Evolutionary conservation across 768 basidiomycete genomes (phyloP), one percentile per base, ranked within the genome.

Genomic region (Mycena maculata): DNA sequence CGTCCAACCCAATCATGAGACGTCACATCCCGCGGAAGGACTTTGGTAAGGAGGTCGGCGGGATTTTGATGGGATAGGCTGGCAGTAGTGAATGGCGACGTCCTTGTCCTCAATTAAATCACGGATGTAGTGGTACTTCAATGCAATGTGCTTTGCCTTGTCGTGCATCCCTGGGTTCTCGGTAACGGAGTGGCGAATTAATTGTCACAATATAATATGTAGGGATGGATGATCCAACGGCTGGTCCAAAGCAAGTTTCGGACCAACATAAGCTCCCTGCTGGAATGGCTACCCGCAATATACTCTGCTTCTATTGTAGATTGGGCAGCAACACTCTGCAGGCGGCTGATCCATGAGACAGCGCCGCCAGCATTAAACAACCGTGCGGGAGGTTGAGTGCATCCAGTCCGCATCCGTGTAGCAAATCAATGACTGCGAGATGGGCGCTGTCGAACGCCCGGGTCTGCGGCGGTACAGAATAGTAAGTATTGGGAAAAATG

Each of bases 281-380:
- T 30, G 4, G 49, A 31, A n/a, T 52, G 49, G 49, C 49, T 52
- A 2, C 49, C 49, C 30, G 49, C 49, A 12, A 52, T 22, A 18
- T 52, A 52, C n/a, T 52, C 49, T 3, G 49, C 49, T 15, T 52
- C 49, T 16, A 31, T 31, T 6, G 30, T 31, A 8, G 28, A 31
- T 42, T 42, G 41, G 9, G 41, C 41, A 16, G 41, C 41, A 42
- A 42, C 41, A 42, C 41, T 42, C 18, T 52, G 28, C 27, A 52
- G 12, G 28, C 49, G 49, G 30, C 49, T 52, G 49, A 52, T 52
- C 49, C 49, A 52, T 3, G 49, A 52, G 15, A 52, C 49, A 28
- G 49, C 49, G 11, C 49, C 49, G 16, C 49, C 31, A 9, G 49
- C 49, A n/a, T 2, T 31, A 15, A 31, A 52, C 49, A 16, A 52